Conservation (phyloP, 2,329 filamentous ascomycete genomes). For the Penicillium sp. region DNA sequence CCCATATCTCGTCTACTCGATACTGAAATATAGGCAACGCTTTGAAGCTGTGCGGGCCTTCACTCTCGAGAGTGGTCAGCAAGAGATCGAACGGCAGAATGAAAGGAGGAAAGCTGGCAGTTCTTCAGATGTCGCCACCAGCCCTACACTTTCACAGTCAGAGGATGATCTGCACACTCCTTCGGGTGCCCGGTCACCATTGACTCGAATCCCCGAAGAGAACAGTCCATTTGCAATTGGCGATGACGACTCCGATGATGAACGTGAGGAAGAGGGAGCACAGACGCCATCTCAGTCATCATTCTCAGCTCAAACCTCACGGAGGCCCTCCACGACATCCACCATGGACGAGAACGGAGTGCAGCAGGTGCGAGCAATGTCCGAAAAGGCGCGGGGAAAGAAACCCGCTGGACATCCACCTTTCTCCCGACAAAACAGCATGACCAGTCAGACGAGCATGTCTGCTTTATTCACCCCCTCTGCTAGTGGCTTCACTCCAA, state of each 20-base stretch:
- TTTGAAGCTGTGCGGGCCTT: slow-evolving; percentile 84
- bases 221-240: slow-evolving; percentile 84
- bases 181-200: slow-evolving; percentile 54
- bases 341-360: slow-evolving; percentile 76
- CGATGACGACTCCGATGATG: slow-evolving; percentile 63
- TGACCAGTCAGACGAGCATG: slow-evolving; percentile 70
- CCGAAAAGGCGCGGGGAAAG: slow-evolving; percentile 93
- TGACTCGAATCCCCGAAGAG: slow-evolving; percentile 72
- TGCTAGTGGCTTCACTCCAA: slow-evolving; percentile 66
- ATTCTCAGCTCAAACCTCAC: slow-evolving; percentile 53
- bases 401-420: slow-evolving; percentile 79
- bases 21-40: slow-evolving; percentile 74
- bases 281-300: slow-evolving; percentile 60
- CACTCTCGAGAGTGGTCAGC: slow-evolving; percentile 85
- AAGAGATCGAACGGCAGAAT: slow-evolving; percentile 80
- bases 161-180: slow-evolving; percentile 39
- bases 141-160: slow-evolving; percentile 36
- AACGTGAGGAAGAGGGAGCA: slow-evolving; percentile 56
- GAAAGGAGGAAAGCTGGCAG: slow-evolving; percentile 64
- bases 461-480: slow-evolving; percentile 57
- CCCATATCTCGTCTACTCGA: slow-evolving; percentile 72
- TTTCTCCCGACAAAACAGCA: slow-evolving; percentile 89
- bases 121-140: slow-evolving; percentile 33
- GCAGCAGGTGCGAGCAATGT: slow-evolving; percentile 83
- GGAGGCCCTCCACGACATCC: slow-evolving; percentile 66